Evolutionary conservation across 768 basidiomycete genomes (phyloP).

Genomic region (Calvatia gigantea): DNA sequence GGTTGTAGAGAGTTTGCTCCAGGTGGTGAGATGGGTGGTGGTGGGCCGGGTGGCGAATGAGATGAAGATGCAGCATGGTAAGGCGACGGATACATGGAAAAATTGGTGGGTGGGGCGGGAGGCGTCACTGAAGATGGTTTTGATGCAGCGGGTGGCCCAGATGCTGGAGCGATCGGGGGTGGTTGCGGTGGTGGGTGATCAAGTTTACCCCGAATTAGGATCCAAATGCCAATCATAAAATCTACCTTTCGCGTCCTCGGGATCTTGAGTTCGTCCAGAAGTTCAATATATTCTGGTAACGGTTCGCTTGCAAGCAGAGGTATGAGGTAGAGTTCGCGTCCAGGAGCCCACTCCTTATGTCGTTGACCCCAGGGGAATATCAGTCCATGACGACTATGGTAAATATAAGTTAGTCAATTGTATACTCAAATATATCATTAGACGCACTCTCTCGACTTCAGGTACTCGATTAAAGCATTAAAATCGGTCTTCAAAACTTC

Average conservation of each 20-base stretch:
- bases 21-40: neutral
- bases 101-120: slow-evolving; percentile 13
- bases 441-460: slow-evolving; percentile 68
- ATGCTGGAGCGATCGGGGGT: neutral
- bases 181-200: slow-evolving; percentile 36
- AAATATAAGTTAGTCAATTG: slow-evolving; percentile 13
- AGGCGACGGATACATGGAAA: slow-evolving; percentile 12
- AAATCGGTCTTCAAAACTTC: slow-evolving; percentile 48
- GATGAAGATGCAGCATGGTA: neutral
- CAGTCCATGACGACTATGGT: slow-evolving; percentile 73
- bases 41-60: neutral
- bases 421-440: neutral
- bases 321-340: slow-evolving; percentile 84
- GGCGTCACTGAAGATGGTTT: slow-evolving; percentile 19
- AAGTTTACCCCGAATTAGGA: slow-evolving; percentile 80
- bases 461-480: slow-evolving; percentile 58
- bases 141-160: slow-evolving; percentile 17
- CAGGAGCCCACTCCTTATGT: slow-evolving; percentile 70
- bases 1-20: slow-evolving; percentile 16
- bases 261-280: slow-evolving; percentile 71
- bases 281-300: slow-evolving; percentile 82
- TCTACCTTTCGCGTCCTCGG: slow-evolving; percentile 61
- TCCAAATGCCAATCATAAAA: slow-evolving; percentile 78
- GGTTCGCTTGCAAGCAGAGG: slow-evolving; percentile 64
- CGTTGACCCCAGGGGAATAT: slow-evolving; percentile 83